These are phyloP conservation scores for Volvox reticuliferus DNA, from an alignment of 139 green algal species.

Conservation along the genomic window DNA sequence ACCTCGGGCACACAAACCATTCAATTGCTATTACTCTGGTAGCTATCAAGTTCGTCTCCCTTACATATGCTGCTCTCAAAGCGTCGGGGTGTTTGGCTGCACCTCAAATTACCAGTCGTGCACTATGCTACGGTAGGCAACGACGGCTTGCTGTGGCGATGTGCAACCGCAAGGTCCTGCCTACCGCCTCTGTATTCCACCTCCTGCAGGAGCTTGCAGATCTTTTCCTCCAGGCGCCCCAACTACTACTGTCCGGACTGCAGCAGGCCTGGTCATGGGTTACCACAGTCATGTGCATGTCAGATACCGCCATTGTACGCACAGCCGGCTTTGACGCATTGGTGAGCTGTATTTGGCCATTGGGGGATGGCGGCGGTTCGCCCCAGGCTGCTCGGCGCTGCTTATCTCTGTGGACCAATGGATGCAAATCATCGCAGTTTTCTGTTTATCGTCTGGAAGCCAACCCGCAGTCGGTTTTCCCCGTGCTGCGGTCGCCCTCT, in stretches of 20 bases:
- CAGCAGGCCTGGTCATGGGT: constrained; percentile 15
- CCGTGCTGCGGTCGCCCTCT: background rate
- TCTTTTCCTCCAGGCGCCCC: constrained; percentile 34
- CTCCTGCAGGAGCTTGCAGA: constrained; percentile 32
- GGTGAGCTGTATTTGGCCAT: background rate
- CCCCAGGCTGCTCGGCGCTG: too few species aligned
- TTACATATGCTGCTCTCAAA: background rate
- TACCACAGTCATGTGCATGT: constrained; percentile 13
- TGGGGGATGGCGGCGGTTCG: too few species aligned
- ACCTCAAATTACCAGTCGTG: background rate
- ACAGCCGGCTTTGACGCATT: constrained; percentile 33
- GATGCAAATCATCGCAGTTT: too few species aligned
- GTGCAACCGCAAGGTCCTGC: background rate
- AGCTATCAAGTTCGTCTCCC: background rate
- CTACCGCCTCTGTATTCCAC: background rate
- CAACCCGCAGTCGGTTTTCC: too few species aligned
- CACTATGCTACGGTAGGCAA: background rate
- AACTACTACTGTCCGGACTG: constrained; percentile 20
- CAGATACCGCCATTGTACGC: constrained; percentile 24
- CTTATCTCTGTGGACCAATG: too few species aligned
- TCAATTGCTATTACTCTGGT: too few species aligned
- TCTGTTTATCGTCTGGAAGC: too few species aligned
- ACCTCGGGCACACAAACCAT: background rate
- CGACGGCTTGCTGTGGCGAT: background rate
- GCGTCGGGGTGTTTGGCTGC: background rate